Base-by-base conservation (phyloP, 306 rosid species). In the Ziziphus jujuba region DNA sequence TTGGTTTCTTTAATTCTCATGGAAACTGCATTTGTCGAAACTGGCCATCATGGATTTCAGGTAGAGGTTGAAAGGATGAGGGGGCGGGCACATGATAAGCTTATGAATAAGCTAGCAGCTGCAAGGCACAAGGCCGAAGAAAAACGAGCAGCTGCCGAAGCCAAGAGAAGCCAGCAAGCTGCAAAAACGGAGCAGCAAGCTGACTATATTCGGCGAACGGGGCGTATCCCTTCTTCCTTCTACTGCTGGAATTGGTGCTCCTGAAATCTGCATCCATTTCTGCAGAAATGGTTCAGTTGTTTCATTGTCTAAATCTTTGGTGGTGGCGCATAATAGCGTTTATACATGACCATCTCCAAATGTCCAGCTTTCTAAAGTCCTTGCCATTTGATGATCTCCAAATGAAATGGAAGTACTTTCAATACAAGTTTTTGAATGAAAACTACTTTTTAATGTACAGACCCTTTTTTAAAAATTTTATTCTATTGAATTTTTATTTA, bases 101-200 rank as follows among this genome's bases (percentile, higher is more conserved):
- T 90, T 44, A 81, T 84, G 93, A 90, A 88, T 34, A 92, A 90
- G 78, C 65, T 92, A 58, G 97, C 98, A 23, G 77, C 82, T 24
- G 90, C 87, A 23, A 86, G 89, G 75, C 90, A 82, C 78, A 87
- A 81, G 74, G 97, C 98, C n/a, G 96, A 92, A 79, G 96, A 86
- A 71, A 92, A 87, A 73, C 82, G 91, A 83, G 96, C 90, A 35
- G 83, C 75, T 1, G 96, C 98, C 0, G 98, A 87, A 75, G 85
- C 90, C 38, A 81, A 81, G 82, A 86, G 85, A 83, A 86, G 80
- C 75, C 74, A 63, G 65, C 77, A 84, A 79, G 98, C 93, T 47
- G 80, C 85, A 24, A 90, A 79, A 81, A 84, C 95, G 1, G 98
- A 90, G 69, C 90, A 84, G 72, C 91, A 90, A 80, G 87, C 88